Conservation (phyloP, 306 rosid species). For the Corylus americana region DNA sequence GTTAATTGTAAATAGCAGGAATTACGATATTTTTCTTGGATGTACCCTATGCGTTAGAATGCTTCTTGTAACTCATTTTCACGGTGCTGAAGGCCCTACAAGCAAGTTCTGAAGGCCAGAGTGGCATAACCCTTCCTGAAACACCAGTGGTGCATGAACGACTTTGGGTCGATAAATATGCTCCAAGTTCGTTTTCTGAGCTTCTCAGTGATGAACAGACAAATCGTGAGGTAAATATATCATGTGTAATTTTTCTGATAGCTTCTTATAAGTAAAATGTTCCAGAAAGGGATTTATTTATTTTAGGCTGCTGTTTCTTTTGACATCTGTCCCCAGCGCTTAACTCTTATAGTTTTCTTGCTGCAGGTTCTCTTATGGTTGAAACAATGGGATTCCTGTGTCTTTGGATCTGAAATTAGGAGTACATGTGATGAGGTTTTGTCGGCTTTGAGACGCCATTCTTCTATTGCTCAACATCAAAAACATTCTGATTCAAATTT, state of each 20-base stretch:
- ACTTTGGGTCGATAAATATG: slow-evolving; percentile 98
- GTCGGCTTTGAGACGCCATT: slow-evolving; percentile 85
- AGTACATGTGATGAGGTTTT: slow-evolving; percentile 82
- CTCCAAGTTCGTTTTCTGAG: slow-evolving; percentile 85
- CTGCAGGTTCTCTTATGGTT: slow-evolving; percentile 88
- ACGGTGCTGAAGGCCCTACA: slow-evolving; percentile 53
- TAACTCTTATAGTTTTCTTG: slow-evolving; percentile 21
- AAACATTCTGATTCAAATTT: slow-evolving; percentile 53
- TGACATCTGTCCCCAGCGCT: slow-evolving; percentile 18
- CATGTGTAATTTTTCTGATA: slow-evolving; percentile 11
- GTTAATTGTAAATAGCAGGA: slow-evolving; percentile 9
- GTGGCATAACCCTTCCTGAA: slow-evolving; percentile 53
- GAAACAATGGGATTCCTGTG: slow-evolving; percentile 91
- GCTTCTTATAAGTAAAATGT: slow-evolving; percentile 6
- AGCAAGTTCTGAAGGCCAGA: slow-evolving; percentile 61
- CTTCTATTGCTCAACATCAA: slow-evolving; percentile 62
- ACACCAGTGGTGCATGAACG: slow-evolving; percentile 49
- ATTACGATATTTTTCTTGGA: slow-evolving; percentile 12
- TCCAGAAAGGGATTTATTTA: slow-evolving; percentile 8
- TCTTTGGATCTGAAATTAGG: slow-evolving; percentile 87
- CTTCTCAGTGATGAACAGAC: slow-evolving; percentile 98
- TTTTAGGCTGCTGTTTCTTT: slow-evolving; percentile 17
- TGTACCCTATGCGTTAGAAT: slow-evolving; percentile 1
- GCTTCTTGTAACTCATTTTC: slow-evolving; percentile 23
- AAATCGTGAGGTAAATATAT: slow-evolving; percentile 78